Base-by-base conservation (phyloP, 257 asterid genomes). In the Gentiana straminea region DNA sequence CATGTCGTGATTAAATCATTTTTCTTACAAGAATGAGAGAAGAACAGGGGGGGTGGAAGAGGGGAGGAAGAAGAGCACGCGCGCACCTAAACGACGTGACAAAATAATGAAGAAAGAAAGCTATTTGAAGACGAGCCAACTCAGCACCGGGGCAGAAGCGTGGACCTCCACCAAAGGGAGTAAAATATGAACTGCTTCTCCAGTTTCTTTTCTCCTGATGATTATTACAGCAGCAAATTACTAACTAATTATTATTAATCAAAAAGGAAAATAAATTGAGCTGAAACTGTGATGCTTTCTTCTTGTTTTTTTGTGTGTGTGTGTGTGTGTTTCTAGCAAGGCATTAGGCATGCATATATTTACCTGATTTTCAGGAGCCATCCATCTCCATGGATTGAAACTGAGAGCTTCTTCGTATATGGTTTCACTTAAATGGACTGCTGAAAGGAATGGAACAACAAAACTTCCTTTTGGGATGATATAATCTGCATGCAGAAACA, bases 131-230 rank as follows among this genome's bases (percentile, higher is more conserved):
- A 55, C 97, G 92, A 48, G 95, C 92, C 66, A 89, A 65, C 75
- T 89, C 97, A 35, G 97, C 97, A 54, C 97, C 97, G 5, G 97
- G 97, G 58, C 97, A 89, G 52, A 89, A 89, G 63, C 97, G 79
- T 49, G 79, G 72, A 15, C 97, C 97, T 64, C 97, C 97, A 9
- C 97, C 97, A 61, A 86, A 89, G 24, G 97, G 97, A 13, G 89
- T 77, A 65, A 86, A 89, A 68, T 69, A 67, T 54, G 81, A 79
- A 58, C 93, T 73, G 57, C 59, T 80, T 78, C 95, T 77, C 94
- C 97, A 89, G 46, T 86, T 89, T 64, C 95, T 75, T 80, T 86
- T 89, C 65, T 86, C 94, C 95, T 88, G 46, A 41, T 0, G 8
- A 4, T 39, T 39, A 39, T 39, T 39, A 39, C 45, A 41, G 46